phyloP scores from a whole-genome alignment of 2,329 filamentous ascomycete species.

The Diaporthe sp. region DNA sequence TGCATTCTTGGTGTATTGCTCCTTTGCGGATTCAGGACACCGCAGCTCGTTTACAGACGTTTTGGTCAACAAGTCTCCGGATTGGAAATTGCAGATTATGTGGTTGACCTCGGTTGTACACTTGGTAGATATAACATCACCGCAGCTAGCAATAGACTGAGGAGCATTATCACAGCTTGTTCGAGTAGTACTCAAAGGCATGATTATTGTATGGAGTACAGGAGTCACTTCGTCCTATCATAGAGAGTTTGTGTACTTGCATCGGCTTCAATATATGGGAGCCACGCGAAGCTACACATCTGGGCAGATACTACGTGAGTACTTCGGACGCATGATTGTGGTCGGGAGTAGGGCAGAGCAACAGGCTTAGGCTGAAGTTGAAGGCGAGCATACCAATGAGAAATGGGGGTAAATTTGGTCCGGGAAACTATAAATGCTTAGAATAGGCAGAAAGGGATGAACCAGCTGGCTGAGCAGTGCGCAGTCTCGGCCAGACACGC shows the following conservation, averaged over 20 bases:
- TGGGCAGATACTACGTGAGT: background rate
- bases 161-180: too few species aligned
- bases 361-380: background rate
- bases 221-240: background rate
- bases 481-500: conserved; percentile 12
- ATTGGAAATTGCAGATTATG: background rate
- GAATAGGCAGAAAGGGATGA: conserved; percentile 11
- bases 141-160: background rate
- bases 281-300: background rate
- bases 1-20: background rate
- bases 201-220: background rate
- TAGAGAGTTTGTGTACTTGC: background rate
- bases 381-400: background rate
- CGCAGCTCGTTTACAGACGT: background rate
- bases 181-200: background rate
- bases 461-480: background rate
- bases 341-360: background rate
- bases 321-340: background rate
- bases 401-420: background rate
- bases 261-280: background rate
- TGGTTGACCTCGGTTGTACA: background rate
- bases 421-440: background rate
- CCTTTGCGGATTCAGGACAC: background rate
- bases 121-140: background rate
- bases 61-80: background rate